These are phyloP conservation scores for Xylaria cubensis DNA, from an alignment of 495 filamentous ascomycete genomes.

Conservation along the genomic window DNA sequence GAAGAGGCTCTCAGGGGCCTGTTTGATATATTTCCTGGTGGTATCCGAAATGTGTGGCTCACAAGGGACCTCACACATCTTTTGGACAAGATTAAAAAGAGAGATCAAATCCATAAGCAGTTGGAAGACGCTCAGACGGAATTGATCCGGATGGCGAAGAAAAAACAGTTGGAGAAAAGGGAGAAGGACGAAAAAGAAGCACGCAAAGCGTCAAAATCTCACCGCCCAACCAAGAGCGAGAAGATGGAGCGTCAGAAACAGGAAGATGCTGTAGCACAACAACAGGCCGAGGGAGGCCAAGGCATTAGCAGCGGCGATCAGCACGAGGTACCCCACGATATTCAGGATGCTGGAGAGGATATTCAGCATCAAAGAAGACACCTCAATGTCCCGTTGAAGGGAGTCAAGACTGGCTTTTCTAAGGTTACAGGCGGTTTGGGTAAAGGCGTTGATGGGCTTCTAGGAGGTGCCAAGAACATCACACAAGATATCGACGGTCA, in stretches of 20 bases:
- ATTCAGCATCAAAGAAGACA: constrained; percentile 29
- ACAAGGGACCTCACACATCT: constrained; percentile 91
- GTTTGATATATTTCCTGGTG: constrained; percentile 97
- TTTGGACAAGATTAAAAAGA: constrained; percentile 80
- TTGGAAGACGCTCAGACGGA: constrained; percentile 87
- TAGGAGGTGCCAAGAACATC: constrained; percentile 60
- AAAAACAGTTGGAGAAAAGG: constrained; percentile 71
- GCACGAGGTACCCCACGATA: constrained; percentile 76
- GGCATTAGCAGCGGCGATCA: constrained; percentile 87
- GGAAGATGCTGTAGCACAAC: constrained; percentile 64
- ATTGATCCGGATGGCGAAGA: constrained; percentile 78
- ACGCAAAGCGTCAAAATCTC: constrained; percentile 55
- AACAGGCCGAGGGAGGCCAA: constrained; percentile 65
- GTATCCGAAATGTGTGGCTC: constrained; percentile 95
- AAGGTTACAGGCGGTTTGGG: constrained; percentile 48
- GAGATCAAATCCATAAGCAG: constrained; percentile 71
- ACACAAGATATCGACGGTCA: constrained; percentile 67
- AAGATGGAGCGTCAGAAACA: constrained; percentile 50
- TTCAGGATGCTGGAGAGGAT: constrained; percentile 71
- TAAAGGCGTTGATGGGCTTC: constrained; percentile 50
- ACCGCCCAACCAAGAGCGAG: constrained; percentile 58
- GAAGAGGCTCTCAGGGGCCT: constrained; percentile 78
- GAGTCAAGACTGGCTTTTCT: constrained; percentile 42
- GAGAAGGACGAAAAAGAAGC: constrained; percentile 68
- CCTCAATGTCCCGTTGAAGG: constrained; percentile 33